A percentile compares a stretch with the other conserved stretches of the same genome.
These are phyloP conservation scores for Lycium barbarum DNA, from an alignment of 257 asterid species.

Conservation along the genomic window DNA sequence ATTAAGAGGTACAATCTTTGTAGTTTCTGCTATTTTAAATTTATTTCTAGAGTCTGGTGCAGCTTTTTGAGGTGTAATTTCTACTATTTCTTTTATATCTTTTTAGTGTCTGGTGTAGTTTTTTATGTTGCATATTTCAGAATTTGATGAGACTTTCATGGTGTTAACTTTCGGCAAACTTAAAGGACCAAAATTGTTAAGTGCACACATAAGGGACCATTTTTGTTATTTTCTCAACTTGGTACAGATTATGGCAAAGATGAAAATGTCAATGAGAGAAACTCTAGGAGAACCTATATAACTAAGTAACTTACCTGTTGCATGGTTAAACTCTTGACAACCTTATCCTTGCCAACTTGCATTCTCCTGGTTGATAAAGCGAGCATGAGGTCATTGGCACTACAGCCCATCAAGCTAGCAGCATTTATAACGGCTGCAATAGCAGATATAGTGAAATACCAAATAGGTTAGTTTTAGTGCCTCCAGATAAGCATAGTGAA, in stretches of 20 bases:
- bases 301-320: conserved; percentile 64
- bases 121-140: too few relatives aligned
- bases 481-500: background rate
- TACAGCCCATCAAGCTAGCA: conserved; percentile 84
- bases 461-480: conserved; percentile 6
- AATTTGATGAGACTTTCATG: too few relatives aligned
- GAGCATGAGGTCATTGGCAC: conserved; percentile 65
- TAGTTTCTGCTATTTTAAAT: too few relatives aligned
- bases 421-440: conserved; percentile 76
- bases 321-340: conserved; percentile 57
- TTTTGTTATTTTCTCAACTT: background rate
- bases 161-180: too few relatives aligned
- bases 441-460: background rate
- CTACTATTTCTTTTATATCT: too few relatives aligned
- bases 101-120: too few relatives aligned
- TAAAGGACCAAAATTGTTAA: too few relatives aligned
- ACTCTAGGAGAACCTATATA: background rate
- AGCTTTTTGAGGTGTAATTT: too few relatives aligned
- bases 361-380: conserved; percentile 71
- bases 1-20: too few relatives aligned
- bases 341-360: conserved; percentile 78
- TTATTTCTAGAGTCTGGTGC: too few relatives aligned
- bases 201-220: too few relatives aligned
- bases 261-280: background rate
- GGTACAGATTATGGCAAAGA: background rate